Conservation (phyloP, 148 eudicot genomes). For the Arctostaphylos glauca region DNA sequence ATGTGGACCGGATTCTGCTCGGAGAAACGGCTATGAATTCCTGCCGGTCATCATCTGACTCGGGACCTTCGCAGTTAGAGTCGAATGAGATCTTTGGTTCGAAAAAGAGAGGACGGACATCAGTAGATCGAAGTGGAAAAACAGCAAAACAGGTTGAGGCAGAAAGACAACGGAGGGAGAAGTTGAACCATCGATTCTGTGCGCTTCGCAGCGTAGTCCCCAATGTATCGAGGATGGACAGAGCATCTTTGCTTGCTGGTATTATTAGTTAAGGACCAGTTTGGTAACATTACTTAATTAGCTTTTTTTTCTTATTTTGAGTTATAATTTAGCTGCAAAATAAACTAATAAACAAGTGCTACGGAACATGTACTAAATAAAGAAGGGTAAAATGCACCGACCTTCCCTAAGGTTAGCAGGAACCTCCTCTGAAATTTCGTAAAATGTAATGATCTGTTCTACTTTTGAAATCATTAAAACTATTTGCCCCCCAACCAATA, state of each 20-base stretch:
- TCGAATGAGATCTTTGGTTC: not conserved
- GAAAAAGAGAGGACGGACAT: not conserved
- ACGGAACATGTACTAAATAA: no score
- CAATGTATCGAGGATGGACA: not conserved
- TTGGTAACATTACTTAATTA: not conserved
- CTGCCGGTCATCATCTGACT: not conserved
- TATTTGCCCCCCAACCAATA: no score
- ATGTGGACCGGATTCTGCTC: no score
- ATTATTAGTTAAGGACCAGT: not conserved
- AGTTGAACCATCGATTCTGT: not conserved
- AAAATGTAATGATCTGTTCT: no score
- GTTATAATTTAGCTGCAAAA: not conserved
- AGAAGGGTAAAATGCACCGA: no score
- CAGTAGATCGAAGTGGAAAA: not conserved
- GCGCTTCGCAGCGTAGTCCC: not conserved
- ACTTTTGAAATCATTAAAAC: no score
- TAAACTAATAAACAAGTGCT: not conserved
- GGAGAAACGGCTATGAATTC: not conserved
- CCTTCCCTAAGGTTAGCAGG: no score
- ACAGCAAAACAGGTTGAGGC: not conserved
- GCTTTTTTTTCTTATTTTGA: not conserved
- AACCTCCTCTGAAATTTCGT: no score
- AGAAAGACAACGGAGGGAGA: not conserved
- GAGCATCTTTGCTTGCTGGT: not conserved
- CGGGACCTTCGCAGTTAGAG: not conserved